A percentile compares a stretch with the other conserved stretches of the same genome.
Evolutionary conservation across 2,329 filamentous ascomycete species (phyloP).

Genomic region (Monilinia vaccinii-corymbosi): DNA sequence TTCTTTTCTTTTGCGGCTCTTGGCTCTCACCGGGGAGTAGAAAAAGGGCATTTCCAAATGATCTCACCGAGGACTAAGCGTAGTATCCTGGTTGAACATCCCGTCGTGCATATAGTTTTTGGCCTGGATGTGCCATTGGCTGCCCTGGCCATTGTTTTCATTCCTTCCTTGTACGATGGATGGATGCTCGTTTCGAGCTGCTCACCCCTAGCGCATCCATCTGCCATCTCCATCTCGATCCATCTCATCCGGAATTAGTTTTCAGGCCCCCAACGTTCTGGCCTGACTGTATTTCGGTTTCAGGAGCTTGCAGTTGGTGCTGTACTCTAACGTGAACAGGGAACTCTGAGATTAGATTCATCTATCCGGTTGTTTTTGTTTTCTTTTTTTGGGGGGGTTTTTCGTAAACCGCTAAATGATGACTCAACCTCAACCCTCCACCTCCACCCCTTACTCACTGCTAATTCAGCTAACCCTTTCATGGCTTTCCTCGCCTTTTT

Average conservation of each 20-base stretch:
- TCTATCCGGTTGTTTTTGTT: no score
- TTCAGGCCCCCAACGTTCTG: neutral
- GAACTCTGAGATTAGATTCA: no score
- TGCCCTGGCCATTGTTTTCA: neutral
- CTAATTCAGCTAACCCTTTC: neutral
- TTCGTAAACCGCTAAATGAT: neutral
- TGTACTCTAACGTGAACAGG: no score
- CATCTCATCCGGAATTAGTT: neutral
- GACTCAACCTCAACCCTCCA: neutral
- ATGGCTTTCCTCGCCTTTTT: neutral
- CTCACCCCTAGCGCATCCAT: neutral
- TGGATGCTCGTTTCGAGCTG: neutral
- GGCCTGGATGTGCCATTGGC: neutral
- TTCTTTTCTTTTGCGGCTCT: neutral
- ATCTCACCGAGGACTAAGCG: conserved; percentile 7
- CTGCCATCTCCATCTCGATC: neutral
- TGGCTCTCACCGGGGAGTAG: neutral
- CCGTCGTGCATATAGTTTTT: neutral
- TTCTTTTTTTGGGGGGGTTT: no score
- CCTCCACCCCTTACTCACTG: neutral
- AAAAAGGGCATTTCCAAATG: neutral
- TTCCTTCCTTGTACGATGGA: neutral
- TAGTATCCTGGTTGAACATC: neutral
- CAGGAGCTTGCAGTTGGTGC: no score
- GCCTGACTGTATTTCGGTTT: neutral